Percentiles rank a stretch among this genome's conserved stretches.
These are phyloP conservation scores for Penicillium sp. DNA, from an alignment of 2,329 filamentous ascomycete genomes.

Conservation along the genomic window DNA sequence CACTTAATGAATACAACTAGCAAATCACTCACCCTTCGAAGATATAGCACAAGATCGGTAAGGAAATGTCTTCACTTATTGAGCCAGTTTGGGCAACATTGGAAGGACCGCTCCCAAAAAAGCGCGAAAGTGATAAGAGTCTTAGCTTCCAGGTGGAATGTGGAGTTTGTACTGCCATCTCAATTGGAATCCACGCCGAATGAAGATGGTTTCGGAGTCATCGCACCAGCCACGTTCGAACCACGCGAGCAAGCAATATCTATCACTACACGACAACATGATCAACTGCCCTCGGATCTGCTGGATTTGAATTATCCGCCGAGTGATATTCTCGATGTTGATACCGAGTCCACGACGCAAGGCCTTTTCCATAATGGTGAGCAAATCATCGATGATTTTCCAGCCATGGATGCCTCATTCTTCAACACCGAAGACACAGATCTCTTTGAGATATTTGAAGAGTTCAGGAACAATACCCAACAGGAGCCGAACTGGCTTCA, in stretches of 20 bases:
- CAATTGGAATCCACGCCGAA: neutral
- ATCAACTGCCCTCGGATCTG: neutral
- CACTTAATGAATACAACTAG: constrained; percentile 9
- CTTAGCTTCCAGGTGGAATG: neutral
- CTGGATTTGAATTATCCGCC: neutral
- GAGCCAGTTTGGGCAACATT: neutral
- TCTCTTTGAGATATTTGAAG: neutral
- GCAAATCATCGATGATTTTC: neutral
- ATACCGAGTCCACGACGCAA: neutral
- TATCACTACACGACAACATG: neutral
- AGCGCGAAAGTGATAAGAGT: neutral
- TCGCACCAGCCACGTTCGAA: neutral
- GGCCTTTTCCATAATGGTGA: neutral
- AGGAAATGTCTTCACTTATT: constrained; percentile 1
- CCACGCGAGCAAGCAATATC: neutral
- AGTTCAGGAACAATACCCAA: neutral
- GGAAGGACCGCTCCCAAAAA: neutral
- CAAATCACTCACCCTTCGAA: neutral
- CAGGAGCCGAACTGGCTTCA: neutral
- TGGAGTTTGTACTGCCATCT: neutral
- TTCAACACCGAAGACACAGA: neutral
- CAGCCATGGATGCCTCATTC: neutral
- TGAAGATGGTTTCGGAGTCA: neutral
- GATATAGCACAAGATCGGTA: constrained; percentile 6
- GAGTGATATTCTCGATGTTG: neutral